Evolutionary conservation across 1,284 basidiomycete genomes (phyloP), one percentile per base, ranked within the genome.

Genomic region (Irpex lacteus): DNA sequence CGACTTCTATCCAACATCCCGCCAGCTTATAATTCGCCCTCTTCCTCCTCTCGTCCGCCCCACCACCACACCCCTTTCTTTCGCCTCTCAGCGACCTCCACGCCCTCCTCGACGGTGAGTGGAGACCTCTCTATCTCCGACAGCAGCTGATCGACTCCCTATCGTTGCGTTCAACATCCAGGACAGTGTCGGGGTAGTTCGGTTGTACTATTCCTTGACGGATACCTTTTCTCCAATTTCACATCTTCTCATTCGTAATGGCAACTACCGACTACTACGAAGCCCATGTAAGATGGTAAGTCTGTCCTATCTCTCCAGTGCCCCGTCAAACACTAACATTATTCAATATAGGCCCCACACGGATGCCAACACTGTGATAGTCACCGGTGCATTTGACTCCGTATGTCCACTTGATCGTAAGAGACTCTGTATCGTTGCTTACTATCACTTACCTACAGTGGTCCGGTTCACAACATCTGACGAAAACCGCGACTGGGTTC

Each of bases 371-470:
- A 76, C 80, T 63, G 90, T 92, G 64, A 83, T 91, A 68, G 83
- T 90, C 64, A 91, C 90, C 18, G 91, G 91, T 60, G 82, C 87
- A 38, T 93, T 93, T 73, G 91, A 93, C 81, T 77, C 88, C 75
- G 91, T 91, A 73, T 72, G 87, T 59, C 3, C 75, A 50, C 65
- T 59, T 5, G 38, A 3, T 8, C 36, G 15, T 44, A 37, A 26
- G 40, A 49, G 49, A 38, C 47, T 19, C 54, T 19, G 37, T 56
- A 34, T 56, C 56, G 57, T 18, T 49, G 61, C 37, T 36, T 63
- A 18, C 65, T 60, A 55, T 60, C 56, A 2, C 50, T 8, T 5
- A 52, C 50, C 50, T 11, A 2, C 64, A 92, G 90, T 93, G 91
- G 91, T 82, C 86, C 36, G 77, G 77, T 66, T 87, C 87, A 54